Base-by-base conservation (phyloP, 805 yeast genomes). In the Barnettozyma populi region DNA sequence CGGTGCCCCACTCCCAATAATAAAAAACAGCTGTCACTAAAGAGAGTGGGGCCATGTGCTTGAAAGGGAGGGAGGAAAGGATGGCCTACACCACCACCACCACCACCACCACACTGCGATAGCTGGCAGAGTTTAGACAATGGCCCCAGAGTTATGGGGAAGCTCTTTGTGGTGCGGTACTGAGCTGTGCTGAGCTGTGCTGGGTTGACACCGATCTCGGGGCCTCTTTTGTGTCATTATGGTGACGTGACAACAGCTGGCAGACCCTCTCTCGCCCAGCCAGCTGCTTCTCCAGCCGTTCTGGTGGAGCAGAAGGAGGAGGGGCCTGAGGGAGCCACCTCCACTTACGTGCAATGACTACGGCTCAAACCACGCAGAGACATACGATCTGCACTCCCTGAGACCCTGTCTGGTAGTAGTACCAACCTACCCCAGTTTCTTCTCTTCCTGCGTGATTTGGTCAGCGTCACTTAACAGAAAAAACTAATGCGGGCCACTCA, bases 1-100 rank as follows among this genome's bases (percentile, higher is more conserved):
- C 41, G 21, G 21, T 37, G 41, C 41, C 41, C 41, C 41, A 37
- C 41, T 37, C 18, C 29, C 14, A 11, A 21, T 37, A 37, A 37
- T 37, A 37, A 29, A 29, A 35, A 35, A 35, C 21, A 35, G 37
- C 37, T 35, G 37, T 35, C 37, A 35, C 11, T 6, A 29, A 29
- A 29, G 16, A 14, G 32, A 29, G 32, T 29, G 32, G 32, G 32
- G 32, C 32, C 32, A 29, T 29, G 14, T 29, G 32, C 6, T 29
- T 29, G 32, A 29, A 29, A n/a, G n/a, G n/a, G n/a, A n/a, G 6
- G 32, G 16, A 29, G 7, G 32, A 11, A 7, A 4, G 32, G 32
- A n/a, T 29, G 32, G 32, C 7, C 7, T 10, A 25, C 29, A 25
- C 13, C 29, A 25, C 29, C 11, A 7, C 11, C 11, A 25, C 11